phyloP scores from a whole-genome alignment of 805 yeast species.

The Candida golubevii region DNA sequence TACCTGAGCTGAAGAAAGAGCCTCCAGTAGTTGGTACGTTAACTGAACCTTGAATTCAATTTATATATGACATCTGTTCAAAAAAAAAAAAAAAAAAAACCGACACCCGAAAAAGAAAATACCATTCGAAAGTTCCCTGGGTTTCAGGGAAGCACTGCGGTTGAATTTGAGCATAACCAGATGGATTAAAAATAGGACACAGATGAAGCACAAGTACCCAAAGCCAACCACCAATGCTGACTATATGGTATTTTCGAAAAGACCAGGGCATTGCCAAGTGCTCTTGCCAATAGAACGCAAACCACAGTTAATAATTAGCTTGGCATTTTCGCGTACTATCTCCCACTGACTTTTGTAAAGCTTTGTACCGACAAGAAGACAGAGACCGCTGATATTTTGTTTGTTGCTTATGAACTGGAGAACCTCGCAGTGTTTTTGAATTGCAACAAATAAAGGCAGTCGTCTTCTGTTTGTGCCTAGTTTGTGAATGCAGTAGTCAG shows the following conservation, averaged over 20 bases:
- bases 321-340: conserved; percentile 39
- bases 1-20: too few species aligned
- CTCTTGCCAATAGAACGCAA: conserved; percentile 37
- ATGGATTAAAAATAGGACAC: too few species aligned
- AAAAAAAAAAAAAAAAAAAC: too few species aligned
- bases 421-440: conserved; percentile 31
- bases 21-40: too few species aligned
- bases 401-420: conserved; percentile 30
- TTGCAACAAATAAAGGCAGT: conserved; percentile 25
- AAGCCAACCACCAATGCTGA: too few species aligned
- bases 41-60: too few species aligned
- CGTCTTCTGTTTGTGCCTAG: conserved; percentile 1
- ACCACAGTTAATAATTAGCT: conserved; percentile 40
- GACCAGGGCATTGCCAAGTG: conserved; percentile 29
- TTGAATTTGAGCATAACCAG: too few species aligned
- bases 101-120: too few species aligned
- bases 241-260: conserved; percentile 22
- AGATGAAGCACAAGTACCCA: too few species aligned
- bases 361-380: conserved; percentile 37
- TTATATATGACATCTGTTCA: too few species aligned
- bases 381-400: conserved; percentile 40
- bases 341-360: conserved; percentile 40
- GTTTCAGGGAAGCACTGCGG: too few species aligned
- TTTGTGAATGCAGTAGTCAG: conserved; percentile 12
- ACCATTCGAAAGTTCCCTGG: too few species aligned